Evolutionary conservation across 495 filamentous ascomycete species (phyloP).

Genomic region (Aspergillus taichungensis): DNA sequence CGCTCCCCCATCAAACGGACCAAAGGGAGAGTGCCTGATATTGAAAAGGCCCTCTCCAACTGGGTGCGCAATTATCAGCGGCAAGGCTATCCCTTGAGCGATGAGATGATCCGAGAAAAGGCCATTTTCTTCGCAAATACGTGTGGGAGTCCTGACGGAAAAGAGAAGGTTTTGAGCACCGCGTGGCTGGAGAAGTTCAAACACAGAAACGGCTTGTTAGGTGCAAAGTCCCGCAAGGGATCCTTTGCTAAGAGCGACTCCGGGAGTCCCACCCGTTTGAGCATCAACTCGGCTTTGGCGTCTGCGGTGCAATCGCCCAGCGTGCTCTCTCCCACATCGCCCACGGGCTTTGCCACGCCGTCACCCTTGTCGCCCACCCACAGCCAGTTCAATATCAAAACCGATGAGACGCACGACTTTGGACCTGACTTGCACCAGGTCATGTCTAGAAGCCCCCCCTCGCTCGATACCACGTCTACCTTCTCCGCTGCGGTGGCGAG

Average conservation of each 20-base stretch:
- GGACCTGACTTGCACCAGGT: constrained; percentile 43
- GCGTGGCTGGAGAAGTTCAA: constrained; percentile 97
- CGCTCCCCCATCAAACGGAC: constrained; percentile 79
- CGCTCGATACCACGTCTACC: constrained; percentile 50
- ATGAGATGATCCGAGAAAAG: constrained; percentile 80
- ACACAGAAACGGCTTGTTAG: constrained; percentile 72
- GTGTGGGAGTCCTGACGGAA: constrained; percentile 64
- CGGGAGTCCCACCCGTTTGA: constrained; percentile 30
- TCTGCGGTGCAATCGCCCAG: constrained; percentile 56
- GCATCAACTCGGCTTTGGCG: constrained; percentile 41
- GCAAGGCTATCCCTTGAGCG: constrained; percentile 67
- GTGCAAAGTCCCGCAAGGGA: constrained; percentile 58
- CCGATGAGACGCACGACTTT: constrained; percentile 45
- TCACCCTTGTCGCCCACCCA: constrained; percentile 59
- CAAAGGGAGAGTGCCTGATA: constrained; percentile 89
- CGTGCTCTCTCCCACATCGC: constrained; percentile 66
- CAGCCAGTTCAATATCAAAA: constrained; percentile 57
- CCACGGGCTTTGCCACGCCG: constrained; percentile 50
- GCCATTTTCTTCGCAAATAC: constrained; percentile 77
- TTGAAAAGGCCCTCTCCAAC: constrained; percentile 87
- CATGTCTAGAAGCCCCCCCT: constrained; percentile 49
- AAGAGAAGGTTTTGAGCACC: constrained; percentile 63
- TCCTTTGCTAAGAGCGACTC: constrained; percentile 52
- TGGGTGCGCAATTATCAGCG: constrained; percentile 78
- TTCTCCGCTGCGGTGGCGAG: constrained; percentile 71